Conservation (phyloP, 805 yeast genomes). For the Wickerhamomyces subpelliculosus region DNA sequence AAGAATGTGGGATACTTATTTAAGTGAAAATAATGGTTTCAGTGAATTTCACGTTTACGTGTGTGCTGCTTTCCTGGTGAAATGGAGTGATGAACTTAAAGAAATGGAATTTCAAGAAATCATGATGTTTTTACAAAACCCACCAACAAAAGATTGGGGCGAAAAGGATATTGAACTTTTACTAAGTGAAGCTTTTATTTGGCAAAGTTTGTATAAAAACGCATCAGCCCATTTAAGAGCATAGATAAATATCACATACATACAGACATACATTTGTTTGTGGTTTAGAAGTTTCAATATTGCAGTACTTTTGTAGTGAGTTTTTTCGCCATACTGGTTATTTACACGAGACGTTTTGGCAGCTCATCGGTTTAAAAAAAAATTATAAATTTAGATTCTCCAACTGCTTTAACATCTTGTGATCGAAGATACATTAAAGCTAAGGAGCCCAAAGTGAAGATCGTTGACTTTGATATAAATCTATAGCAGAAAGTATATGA, state of each 20-base stretch:
- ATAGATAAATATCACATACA: not conserved
- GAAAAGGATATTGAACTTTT: conserved; percentile 88
- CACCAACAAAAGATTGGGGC: conserved; percentile 81
- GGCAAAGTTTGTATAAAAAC: conserved; percentile 90
- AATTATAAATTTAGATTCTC: no score
- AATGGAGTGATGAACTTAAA: conserved; percentile 74
- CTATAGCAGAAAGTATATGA: no score
- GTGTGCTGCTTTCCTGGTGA: conserved; percentile 91
- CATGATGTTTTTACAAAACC: conserved; percentile 82
- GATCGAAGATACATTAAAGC: no score
- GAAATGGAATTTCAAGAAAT: conserved; percentile 92
- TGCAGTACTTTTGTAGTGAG: not conserved
- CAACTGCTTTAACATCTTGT: no score
- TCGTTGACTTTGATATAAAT: no score
- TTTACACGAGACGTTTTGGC: no score
- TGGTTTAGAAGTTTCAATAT: not conserved
- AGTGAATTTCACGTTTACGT: conserved; percentile 93
- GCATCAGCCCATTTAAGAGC: conserved; percentile 77
- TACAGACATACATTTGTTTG: not conserved
- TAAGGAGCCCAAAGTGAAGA: no score
- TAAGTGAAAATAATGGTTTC: conserved; percentile 71
- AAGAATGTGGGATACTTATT: conserved; percentile 97
- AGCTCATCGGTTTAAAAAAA: not conserved
- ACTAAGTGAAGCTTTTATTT: conserved; percentile 91
- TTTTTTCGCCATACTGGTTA: no score